Conservation (phyloP, 2,329 filamentous ascomycete species). For the Arachnomyces sp. region DNA sequence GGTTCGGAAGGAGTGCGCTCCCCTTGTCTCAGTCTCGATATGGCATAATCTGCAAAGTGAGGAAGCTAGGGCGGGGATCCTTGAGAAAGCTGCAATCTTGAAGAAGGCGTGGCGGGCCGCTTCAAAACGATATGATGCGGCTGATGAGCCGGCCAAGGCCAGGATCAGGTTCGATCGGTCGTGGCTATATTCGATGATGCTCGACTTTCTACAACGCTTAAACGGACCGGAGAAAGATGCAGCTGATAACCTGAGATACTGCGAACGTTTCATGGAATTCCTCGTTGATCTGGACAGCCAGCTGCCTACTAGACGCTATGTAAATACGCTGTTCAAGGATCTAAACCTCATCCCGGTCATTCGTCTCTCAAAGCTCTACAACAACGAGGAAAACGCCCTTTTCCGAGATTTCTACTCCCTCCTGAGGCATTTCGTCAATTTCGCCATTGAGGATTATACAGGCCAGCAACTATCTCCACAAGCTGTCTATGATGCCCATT, state of each 20-base stretch:
- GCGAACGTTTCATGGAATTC: conserved; percentile 87
- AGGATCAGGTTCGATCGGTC: conserved; percentile 82
- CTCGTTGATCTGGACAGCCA: conserved; percentile 87
- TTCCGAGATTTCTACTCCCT: conserved; percentile 72
- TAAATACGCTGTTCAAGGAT: conserved; percentile 80
- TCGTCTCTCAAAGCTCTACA: conserved; percentile 67
- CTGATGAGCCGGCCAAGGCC: conserved; percentile 69
- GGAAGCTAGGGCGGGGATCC: conserved; percentile 59
- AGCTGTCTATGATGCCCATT: conserved; percentile 73
- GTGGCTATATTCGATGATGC: conserved; percentile 79
- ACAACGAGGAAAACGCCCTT: conserved; percentile 63
- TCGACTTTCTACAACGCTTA: conserved; percentile 72
- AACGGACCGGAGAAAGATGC: conserved; percentile 43
- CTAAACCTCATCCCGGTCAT: conserved; percentile 73
- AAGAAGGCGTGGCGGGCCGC: conserved; percentile 87
- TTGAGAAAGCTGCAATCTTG: conserved; percentile 65
- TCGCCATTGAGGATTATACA: conserved; percentile 85
- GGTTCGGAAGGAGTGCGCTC: conserved; percentile 92
- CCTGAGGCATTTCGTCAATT: conserved; percentile 79
- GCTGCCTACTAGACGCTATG: conserved; percentile 84
- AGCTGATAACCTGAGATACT: conserved; percentile 65
- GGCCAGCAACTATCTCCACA: conserved; percentile 64
- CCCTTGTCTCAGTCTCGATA: conserved; percentile 85
- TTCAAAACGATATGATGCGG: conserved; percentile 75
- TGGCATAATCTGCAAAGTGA: conserved; percentile 90